Evolutionary conservation across 2,329 filamentous ascomycete species (phyloP).

Genomic region (Cercospora zeae-maydis): DNA sequence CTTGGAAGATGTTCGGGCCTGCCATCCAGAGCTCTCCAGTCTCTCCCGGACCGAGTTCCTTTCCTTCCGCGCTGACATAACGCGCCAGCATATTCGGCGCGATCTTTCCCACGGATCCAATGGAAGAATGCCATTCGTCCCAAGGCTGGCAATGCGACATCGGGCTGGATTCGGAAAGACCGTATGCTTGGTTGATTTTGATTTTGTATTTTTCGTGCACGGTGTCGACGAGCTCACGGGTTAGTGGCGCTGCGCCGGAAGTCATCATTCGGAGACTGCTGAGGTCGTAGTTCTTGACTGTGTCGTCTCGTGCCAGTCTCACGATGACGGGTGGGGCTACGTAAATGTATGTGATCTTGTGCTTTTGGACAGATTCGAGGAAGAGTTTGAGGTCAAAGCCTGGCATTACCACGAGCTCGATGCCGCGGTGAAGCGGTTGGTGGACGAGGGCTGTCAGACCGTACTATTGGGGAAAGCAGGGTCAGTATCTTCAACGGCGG

Average conservation of each 20-base stretch:
- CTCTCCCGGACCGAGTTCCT: slow-evolving; percentile 61
- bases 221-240: slow-evolving; percentile 70
- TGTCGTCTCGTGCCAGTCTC: slow-evolving; percentile 71
- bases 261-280: slow-evolving; percentile 79
- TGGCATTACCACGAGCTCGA: slow-evolving; percentile 66
- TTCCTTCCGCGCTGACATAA: slow-evolving; percentile 62
- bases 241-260: slow-evolving; percentile 82
- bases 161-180: slow-evolving; percentile 61
- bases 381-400: slow-evolving; percentile 79
- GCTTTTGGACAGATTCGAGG: slow-evolving; percentile 69
- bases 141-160: slow-evolving; percentile 50
- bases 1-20: slow-evolving; percentile 76
- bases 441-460: slow-evolving; percentile 72
- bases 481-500: not conserved
- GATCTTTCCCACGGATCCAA: slow-evolving; percentile 75
- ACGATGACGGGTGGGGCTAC: slow-evolving; percentile 82
- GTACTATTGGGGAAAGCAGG: slow-evolving; percentile 48
- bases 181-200: slow-evolving; percentile 87
- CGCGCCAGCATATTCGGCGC: slow-evolving; percentile 76
- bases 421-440: slow-evolving; percentile 61
- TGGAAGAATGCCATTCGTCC: slow-evolving; percentile 70
- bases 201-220: slow-evolving; percentile 71
- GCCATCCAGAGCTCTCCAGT: slow-evolving; percentile 62
- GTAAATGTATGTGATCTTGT: slow-evolving; percentile 72
- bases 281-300: slow-evolving; percentile 76